Conservation (phyloP, 2,329 filamentous ascomycete species). For the Shiraia sp. region DNA sequence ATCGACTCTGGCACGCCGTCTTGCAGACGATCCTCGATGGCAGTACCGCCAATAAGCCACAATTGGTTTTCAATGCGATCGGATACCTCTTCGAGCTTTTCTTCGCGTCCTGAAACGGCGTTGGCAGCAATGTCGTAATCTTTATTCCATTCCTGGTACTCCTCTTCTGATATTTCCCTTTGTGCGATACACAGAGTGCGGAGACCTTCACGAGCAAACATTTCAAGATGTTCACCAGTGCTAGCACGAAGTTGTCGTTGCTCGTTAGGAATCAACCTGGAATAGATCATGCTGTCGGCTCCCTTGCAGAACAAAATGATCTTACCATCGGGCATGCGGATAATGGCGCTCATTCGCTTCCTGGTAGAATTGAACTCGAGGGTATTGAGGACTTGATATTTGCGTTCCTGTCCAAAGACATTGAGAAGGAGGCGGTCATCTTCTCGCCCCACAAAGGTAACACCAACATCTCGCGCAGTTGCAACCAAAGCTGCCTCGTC, state of each 20-base stretch:
- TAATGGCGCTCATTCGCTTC: conserved; percentile 97
- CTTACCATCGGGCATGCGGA: conserved; percentile 87
- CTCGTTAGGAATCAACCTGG: conserved; percentile 80
- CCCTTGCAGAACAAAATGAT: conserved; percentile 97
- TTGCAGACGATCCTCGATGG: conserved; percentile 95
- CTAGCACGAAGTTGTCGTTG: conserved; percentile 79
- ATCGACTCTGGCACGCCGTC: conserved; percentile 98
- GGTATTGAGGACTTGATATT: conserved; percentile 88
- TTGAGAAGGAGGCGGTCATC: conserved; percentile 84
- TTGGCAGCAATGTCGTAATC: conserved; percentile 87
- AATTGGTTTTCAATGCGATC: conserved; percentile 91
- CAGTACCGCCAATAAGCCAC: conserved; percentile 86
- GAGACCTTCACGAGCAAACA: conserved; percentile 94
- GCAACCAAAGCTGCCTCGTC: conserved; percentile 94
- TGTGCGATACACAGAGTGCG: conserved; percentile 94
- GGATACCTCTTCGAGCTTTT: conserved; percentile 87
- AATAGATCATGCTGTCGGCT: conserved; percentile 96
- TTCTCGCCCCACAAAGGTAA: conserved; percentile 82
- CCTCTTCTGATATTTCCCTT: conserved; percentile 75
- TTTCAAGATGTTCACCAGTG: conserved; percentile 92
- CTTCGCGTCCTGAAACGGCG: conserved; percentile 82
- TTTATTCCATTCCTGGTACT: conserved; percentile 83
- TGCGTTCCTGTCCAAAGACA: conserved; percentile 80
- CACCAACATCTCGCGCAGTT: conserved; percentile 93
- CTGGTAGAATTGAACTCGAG: conserved; percentile 96